Conservation (phyloP, 1,139 yeast genomes). For the Yamadazyma siamensis region DNA sequence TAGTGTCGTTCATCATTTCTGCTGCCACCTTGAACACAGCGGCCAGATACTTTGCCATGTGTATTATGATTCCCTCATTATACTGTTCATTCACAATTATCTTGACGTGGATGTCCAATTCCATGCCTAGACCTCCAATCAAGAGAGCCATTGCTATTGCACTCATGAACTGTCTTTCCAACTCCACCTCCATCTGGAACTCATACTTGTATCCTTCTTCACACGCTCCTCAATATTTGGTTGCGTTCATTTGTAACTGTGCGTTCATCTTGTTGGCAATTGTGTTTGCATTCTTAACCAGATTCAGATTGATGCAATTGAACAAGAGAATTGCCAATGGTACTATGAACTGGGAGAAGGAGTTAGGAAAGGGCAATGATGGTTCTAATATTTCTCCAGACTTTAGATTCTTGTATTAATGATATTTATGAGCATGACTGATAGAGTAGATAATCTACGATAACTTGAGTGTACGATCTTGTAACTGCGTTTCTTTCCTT, state of each 20-base stretch:
- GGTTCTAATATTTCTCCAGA: slow-evolving; percentile 41
- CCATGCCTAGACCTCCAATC: slow-evolving; percentile 50
- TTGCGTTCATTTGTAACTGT: slow-evolving; percentile 49
- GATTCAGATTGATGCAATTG: slow-evolving; percentile 34
- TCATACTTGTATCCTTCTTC: slow-evolving; percentile 44
- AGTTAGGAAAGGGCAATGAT: slow-evolving; percentile 47
- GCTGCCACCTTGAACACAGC: slow-evolving; percentile 55
- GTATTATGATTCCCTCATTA: slow-evolving; percentile 56
- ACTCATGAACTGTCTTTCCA: slow-evolving; percentile 49
- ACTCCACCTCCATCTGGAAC: slow-evolving; percentile 54
- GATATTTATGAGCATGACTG: slow-evolving; percentile 1
- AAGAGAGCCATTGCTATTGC: slow-evolving; percentile 54
- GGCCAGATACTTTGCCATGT: slow-evolving; percentile 60
- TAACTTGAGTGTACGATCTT: too few relatives aligned
- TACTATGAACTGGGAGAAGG: slow-evolving; percentile 50
- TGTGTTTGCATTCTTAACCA: slow-evolving; percentile 34
- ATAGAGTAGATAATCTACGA: background rate
- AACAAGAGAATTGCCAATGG: slow-evolving; percentile 44
- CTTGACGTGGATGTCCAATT: slow-evolving; percentile 56
- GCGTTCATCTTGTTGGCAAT: slow-evolving; percentile 43
- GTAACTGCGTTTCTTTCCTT: too few relatives aligned
- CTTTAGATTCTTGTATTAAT: slow-evolving; percentile 37
- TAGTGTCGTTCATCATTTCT: slow-evolving; percentile 51
- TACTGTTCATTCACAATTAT: slow-evolving; percentile 56
- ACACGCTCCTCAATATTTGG: slow-evolving; percentile 41